Evolutionary conservation across 306 rosid genomes (phyloP).

Genomic region (Medicago arabica): DNA sequence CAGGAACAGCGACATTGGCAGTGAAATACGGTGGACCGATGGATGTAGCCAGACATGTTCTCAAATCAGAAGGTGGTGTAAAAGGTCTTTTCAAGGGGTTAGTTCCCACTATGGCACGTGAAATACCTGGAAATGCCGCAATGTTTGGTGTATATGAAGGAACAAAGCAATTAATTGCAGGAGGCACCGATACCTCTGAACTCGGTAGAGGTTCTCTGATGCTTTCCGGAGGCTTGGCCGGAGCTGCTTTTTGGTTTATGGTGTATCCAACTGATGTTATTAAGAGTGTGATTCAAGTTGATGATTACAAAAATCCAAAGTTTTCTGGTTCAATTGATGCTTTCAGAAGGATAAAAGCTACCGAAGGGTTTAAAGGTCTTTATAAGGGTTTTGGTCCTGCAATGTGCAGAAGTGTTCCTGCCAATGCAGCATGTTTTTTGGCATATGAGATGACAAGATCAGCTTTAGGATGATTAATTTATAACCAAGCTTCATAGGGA

Average conservation of each 20-base stretch:
- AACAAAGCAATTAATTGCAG: constrained; percentile 71
- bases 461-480: constrained; percentile 63
- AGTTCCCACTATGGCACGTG: constrained; percentile 90
- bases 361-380: constrained; percentile 82
- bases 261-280: constrained; percentile 94
- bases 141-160: constrained; percentile 95
- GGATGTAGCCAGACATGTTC: constrained; percentile 89
- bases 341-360: constrained; percentile 66
- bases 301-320: constrained; percentile 85
- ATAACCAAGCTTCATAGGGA: constrained; percentile 6
- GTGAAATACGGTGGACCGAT: constrained; percentile 91
- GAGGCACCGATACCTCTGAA: constrained; percentile 77
- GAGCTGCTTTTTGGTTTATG: constrained; percentile 73
- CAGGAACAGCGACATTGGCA: constrained; percentile 60
- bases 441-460: constrained; percentile 92
- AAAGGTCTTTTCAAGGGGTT: constrained; percentile 91
- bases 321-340: constrained; percentile 83
- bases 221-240: constrained; percentile 92
- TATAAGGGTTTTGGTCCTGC: constrained; percentile 99
- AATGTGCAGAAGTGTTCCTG: constrained; percentile 87
- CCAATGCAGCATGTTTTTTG: constrained; percentile 97
- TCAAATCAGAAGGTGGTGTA: constrained; percentile 83
- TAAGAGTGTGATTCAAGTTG: constrained; percentile 91
- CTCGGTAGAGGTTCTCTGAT: constrained; percentile 87
- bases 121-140: constrained; percentile 93